Base-by-base conservation (phyloP, 73 alveolate species). In the Paramecium biaurelia region DNA sequence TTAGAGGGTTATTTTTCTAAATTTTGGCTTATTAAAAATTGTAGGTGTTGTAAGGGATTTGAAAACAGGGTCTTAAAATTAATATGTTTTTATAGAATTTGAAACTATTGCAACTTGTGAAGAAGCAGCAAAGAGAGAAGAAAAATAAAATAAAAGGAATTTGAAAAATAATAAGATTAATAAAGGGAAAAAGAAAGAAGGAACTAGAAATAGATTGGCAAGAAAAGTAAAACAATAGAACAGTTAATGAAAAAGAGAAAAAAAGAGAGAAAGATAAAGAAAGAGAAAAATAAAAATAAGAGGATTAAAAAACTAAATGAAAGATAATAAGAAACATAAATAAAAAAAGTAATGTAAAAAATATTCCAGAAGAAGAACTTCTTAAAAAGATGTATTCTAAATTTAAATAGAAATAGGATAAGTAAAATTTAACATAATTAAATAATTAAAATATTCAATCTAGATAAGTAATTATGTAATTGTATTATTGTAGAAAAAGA, bases 81-180 rank as follows among this genome's bases (percentile, higher is more conserved):
- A 98, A 89, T 98, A 99, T 95, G 99, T 99, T 26, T 99, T 99
- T 94, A 97, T 98, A 76, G 99, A 98, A 92, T 99, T 95, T 93
- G 99, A 98, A 93, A 97, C 97, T 74, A 96, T 96, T 43, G 97
- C 97, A 82, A 96, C 96, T 43, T 97, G 99, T 59, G 98, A 97
- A 92, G 98, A 98, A 79, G 99, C 99, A 14, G n/a, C n/a, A n/a
- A n/a, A n/a, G n/a, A n/a, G n/a, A n/a, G n/a, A n/a, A n/a, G n/a
- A n/a, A n/a, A n/a, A n/a, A n/a, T n/a, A n/a, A n/a, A n/a, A n/a
- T n/a, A n/a, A n/a, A 85, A 56, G 30, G 72, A 59, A 34, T 37
- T 12, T 38, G 79, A 35, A 57, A 72, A 21, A 24, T 20, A 57
- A 67, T 38, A 38, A 37, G 84, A 59, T 7, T n/a, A 42, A 58